Conservation (phyloP, 202 grass and related monocot genomes). For the Bolboschoenoplectus hybrid region DNA sequence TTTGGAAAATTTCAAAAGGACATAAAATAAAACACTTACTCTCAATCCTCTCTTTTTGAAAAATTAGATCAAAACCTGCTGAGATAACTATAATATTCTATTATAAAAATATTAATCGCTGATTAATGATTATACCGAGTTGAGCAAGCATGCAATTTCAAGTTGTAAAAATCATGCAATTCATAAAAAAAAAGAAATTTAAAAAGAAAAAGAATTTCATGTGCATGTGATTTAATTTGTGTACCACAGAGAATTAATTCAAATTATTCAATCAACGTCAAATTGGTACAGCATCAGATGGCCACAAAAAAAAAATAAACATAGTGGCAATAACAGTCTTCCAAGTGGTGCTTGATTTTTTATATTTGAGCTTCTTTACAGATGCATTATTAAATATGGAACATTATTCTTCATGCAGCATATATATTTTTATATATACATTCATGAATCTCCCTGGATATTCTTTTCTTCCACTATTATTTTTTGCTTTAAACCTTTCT, state of each 20-base stretch:
- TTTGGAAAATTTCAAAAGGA: background rate
- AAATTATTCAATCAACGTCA: background rate
- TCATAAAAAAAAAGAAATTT: background rate
- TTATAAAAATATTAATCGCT: no score
- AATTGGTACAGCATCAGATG: background rate
- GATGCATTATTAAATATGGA: background rate
- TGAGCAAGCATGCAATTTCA: background rate
- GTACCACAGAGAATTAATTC: background rate
- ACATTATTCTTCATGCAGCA: background rate
- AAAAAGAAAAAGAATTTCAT: background rate
- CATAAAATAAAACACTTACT: no score
- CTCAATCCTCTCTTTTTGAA: no score
- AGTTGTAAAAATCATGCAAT: background rate
- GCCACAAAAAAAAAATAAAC: background rate
- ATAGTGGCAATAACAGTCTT: background rate
- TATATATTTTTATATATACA: background rate
- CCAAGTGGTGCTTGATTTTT: background rate
- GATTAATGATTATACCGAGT: background rate
- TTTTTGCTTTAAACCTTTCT: background rate
- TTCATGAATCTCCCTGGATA: conserved; percentile 27
- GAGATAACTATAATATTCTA: no score
- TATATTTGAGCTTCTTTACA: background rate
- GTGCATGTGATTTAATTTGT: conserved; percentile 1
- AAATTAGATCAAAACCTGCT: no score
- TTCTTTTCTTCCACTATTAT: conserved; percentile 18